Base-by-base conservation (phyloP, 306 rosid genomes). In the Rosa multiflora region DNA sequence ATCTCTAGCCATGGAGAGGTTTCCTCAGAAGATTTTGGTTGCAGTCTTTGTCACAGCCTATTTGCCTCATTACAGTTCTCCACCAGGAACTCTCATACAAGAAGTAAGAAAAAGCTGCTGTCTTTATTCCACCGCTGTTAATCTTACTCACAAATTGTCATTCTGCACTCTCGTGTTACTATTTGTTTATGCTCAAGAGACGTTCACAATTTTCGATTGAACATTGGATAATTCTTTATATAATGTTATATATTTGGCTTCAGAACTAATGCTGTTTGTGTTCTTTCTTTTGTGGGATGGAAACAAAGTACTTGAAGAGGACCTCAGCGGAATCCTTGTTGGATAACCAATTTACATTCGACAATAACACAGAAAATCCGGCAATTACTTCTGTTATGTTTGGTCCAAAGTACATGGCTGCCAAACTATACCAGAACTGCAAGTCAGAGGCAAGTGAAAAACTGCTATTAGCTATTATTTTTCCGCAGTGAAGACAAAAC, bases 1-100 rank as follows among this genome's bases (percentile, higher is more conserved):
- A 4, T 81, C 85, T 75, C 35, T 87, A 14, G 91, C 91, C 39
- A 87, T 87, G 93, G 89, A 89, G 53, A 85, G 40, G 21, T 87
- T 83, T n/a, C 87, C 87, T 10, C 49, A 75, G 3, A 89, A 85
- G 72, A 70, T 89, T 42, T 80, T 58, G 1, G 68, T 70, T n/a
- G 86, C 89, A 1, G 85, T 85, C 58, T 89, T 85, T 70, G 82
- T 79, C 67, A 75, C 91, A 10, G 88, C 93, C 3, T 77, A n/a
- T 23, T 71, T 83, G 49, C 78, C 88, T 5, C 72, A 79, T 82
- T 29, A 48, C 56, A 61, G 21, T 14, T 84, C 76, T 61, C 70
- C 79, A 10, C 77, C 82, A 1, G 76, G 20, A 67, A 8, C 37
- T 55, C 79, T 84, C 80, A 80, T 84, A 6, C 76, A 77, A 67